Percentiles rank a stretch among this genome's conserved stretches.
phyloP scores from a whole-genome alignment of 2,329 filamentous ascomycete genomes.

The Fusarium beomiforme region DNA sequence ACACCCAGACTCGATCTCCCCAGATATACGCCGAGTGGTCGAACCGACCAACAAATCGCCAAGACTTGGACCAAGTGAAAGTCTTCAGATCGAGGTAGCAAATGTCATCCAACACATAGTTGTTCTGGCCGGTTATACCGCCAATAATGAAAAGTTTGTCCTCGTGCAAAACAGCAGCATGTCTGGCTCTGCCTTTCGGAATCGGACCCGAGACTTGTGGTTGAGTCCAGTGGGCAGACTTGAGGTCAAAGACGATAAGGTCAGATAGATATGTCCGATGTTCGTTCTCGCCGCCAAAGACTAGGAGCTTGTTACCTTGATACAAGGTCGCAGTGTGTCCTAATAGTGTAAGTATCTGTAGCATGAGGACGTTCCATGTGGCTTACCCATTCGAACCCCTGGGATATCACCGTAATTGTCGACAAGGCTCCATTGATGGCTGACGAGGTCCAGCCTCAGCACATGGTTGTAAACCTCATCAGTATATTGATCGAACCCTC shows the following conservation, averaged over 20 bases:
- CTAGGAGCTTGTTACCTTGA: conserved; percentile 92
- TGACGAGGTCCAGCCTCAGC: conserved; percentile 84
- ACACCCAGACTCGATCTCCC: conserved; percentile 92
- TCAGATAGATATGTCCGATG: conserved; percentile 95
- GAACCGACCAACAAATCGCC: conserved; percentile 94
- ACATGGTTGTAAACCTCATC: conserved; percentile 99
- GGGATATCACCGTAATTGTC: conserved; percentile 99
- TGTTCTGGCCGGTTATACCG: conserved; percentile 93
- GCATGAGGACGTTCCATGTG: not conserved
- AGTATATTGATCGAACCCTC: conserved; percentile 97
- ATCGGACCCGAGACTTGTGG: conserved; percentile 85
- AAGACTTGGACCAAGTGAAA: conserved; percentile 95
- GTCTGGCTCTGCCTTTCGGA: conserved; percentile 89
- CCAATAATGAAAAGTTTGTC: conserved; percentile 97
- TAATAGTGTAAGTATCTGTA: conserved; percentile 48
- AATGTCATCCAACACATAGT: conserved; percentile 92
- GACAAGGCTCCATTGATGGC: conserved; percentile 92
- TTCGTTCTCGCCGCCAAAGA: conserved; percentile 98
- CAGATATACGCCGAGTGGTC: conserved; percentile 97
- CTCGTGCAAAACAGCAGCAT: conserved; percentile 93
- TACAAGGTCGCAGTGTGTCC: conserved; percentile 95
- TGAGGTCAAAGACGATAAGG: conserved; percentile 94
- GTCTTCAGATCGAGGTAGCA: conserved; percentile 97
- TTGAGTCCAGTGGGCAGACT: conserved; percentile 94
- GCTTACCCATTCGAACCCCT: conserved; percentile 91